phyloP scores from a whole-genome alignment of 495 filamentous ascomycete genomes.

The Aspergillus saccharolyticus region DNA sequence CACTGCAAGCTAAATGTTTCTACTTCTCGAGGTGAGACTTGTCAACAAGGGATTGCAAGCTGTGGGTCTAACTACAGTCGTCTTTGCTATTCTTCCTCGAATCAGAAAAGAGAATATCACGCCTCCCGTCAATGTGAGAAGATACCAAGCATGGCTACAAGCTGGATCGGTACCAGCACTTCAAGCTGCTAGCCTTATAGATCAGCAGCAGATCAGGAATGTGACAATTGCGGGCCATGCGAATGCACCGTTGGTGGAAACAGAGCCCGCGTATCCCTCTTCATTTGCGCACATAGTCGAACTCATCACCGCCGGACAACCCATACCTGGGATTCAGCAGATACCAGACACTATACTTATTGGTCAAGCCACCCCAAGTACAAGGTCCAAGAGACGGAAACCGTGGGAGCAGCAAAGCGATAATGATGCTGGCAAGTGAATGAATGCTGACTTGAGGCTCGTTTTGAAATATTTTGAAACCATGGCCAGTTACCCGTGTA shows the following conservation, averaged over 20 bases:
- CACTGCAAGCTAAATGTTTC: slow-evolving; percentile 49
- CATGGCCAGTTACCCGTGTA: not conserved
- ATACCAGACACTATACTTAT: slow-evolving; percentile 79
- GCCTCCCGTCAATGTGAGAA: slow-evolving; percentile 33
- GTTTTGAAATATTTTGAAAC: not conserved
- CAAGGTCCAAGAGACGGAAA: slow-evolving; percentile 56
- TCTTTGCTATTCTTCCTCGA: not conserved
- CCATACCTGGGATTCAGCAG: slow-evolving; percentile 83
- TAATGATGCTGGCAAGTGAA: slow-evolving; percentile 7
- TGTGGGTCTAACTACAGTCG: not conserved
- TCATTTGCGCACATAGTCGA: slow-evolving; percentile 87
- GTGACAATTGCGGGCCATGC: not conserved
- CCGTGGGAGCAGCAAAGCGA: slow-evolving; percentile 67
- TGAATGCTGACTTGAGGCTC: not conserved
- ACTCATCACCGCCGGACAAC: slow-evolving; percentile 76
- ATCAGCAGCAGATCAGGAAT: not conserved
- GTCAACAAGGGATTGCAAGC: not conserved
- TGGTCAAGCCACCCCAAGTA: slow-evolving; percentile 53
- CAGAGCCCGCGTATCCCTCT: slow-evolving; percentile 67
- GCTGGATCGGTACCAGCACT: slow-evolving; percentile 10
- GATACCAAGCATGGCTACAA: slow-evolving; percentile 41
- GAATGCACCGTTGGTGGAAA: not conserved
- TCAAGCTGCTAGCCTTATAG: not conserved
- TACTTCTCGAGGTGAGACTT: slow-evolving; percentile 43
- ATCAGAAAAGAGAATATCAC: slow-evolving; percentile 38